Base-by-base conservation (phyloP, 148 eudicot genomes). In the Dianthus caryophyllus region DNA sequence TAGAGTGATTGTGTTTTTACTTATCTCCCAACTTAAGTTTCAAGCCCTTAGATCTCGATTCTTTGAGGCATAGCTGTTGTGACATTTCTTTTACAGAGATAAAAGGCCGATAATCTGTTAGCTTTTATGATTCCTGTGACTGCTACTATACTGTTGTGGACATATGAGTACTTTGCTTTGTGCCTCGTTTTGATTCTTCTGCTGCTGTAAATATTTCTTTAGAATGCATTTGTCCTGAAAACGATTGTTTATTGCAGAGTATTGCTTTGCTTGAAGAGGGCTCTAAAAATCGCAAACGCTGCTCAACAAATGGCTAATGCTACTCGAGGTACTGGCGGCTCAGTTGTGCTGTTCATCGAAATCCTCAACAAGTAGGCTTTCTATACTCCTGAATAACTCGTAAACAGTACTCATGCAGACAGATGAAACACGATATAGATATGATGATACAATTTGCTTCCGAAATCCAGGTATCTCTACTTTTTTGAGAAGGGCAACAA, bases 261-360 rank as follows among this genome's bases (percentile, higher is more conserved):
- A 57, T 74, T 90, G 77, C 90, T 95, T 77, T 95, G 99, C 82
- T 84, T 95, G 68, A 95, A 90, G 81, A 90, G 99, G 68, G 96
- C 99, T 63, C 70, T 95, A 59, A 84, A 88, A 79, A 95, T 95
- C 21, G 99, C 99, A 22, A 90, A 90, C 78, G 96, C 96, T 31
- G 96, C 87, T 73, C 97, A 95, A 84, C 96, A 90, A 73, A 95
- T 95, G 97, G 75, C 91, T 44, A 95, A 75, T 83, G 99, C 90
- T 66, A 80, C 96, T 60, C 84, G 93, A 58, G 99, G 99, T 64
- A 85, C 88, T 78, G 82, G 93, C 38, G 94, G 93, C 70, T 88
- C 96, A 17, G 88, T 85, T 74, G 59, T 85, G 60, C 87, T 95
- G 70, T 90, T 90, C 75, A 86, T 95, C 52, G 99, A 95, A 76